A percentile compares a stretch with the other conserved stretches of the same genome.
phyloP scores from a whole-genome alignment of 768 basidiomycete genomes.

The Mycena pura region DNA sequence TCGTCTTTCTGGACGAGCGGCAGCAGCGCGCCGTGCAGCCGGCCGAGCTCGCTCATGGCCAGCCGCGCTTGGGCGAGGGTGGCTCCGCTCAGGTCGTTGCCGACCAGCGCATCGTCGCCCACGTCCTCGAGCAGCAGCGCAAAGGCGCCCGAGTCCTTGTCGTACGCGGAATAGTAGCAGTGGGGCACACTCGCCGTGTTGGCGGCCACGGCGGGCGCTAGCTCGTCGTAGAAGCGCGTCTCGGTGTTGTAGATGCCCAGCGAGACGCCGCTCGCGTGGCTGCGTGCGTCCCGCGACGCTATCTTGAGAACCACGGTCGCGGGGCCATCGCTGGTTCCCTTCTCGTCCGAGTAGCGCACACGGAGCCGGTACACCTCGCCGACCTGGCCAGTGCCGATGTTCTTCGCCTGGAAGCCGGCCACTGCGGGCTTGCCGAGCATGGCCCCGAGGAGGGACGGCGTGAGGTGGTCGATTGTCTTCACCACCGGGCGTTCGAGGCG shows the following conservation, averaged over 20 bases:
- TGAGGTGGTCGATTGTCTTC: slow-evolving; percentile 2
- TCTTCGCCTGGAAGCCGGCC: background rate
- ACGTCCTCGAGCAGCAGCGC: slow-evolving; percentile 7
- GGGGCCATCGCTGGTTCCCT: background rate
- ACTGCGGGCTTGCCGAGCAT: slow-evolving; percentile 5
- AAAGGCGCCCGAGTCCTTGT: slow-evolving; percentile 3
- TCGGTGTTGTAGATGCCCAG: slow-evolving; percentile 7
- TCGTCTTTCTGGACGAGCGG: background rate
- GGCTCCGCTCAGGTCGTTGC: slow-evolving; percentile 4
- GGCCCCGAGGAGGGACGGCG: slow-evolving; percentile 3
- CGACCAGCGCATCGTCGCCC: slow-evolving; percentile 6
- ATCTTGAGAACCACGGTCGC: slow-evolving; percentile 9
- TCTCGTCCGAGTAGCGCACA: slow-evolving; percentile 2
- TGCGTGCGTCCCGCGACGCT: slow-evolving; percentile 3
- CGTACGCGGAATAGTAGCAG: slow-evolving; percentile 7
- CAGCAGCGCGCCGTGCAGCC: slow-evolving; percentile 5
- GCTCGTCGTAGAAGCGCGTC: slow-evolving; percentile 11
- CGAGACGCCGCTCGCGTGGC: slow-evolving; percentile 5
- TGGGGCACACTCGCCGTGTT: background rate
- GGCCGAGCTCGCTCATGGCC: slow-evolving; percentile 7
- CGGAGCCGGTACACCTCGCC: slow-evolving; percentile 8
- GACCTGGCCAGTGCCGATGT: slow-evolving; percentile 4
- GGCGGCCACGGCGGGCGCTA: slow-evolving; percentile 3
- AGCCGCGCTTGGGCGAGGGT: background rate
- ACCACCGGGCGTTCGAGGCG: slow-evolving; percentile 9